These are phyloP conservation scores for Acacia acuminata DNA, from an alignment of 306 rosid genomes.

Conservation along the genomic window DNA sequence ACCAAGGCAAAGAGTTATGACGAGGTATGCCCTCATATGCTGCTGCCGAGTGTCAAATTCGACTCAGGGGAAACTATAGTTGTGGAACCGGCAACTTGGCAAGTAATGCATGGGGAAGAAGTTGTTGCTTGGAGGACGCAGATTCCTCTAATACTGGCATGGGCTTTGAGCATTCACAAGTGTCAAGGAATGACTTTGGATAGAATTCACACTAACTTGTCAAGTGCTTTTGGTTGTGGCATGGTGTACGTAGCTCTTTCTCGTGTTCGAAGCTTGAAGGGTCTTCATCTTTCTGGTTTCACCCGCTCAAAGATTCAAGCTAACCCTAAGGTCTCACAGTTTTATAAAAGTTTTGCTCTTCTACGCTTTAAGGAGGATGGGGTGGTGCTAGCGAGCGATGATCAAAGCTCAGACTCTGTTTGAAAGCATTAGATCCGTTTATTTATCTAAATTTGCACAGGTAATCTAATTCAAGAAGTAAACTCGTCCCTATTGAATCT, in stretches of 20 bases:
- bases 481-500: not conserved
- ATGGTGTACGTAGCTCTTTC: slow-evolving; percentile 63
- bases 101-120: slow-evolving; percentile 35
- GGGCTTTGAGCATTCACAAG: slow-evolving; percentile 66
- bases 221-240: slow-evolving; percentile 50
- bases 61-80: slow-evolving; percentile 41
- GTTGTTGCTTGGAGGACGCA: slow-evolving; percentile 52
- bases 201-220: slow-evolving; percentile 42
- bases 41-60: slow-evolving; percentile 48
- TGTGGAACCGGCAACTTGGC: slow-evolving; percentile 45
- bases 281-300: slow-evolving; percentile 51
- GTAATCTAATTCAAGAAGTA: not conserved
- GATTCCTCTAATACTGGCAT: slow-evolving; percentile 58
- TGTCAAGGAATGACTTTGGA: slow-evolving; percentile 68
- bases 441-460: not conserved
- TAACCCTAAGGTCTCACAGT: slow-evolving; percentile 46
- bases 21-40: slow-evolving; percentile 28
- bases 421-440: not conserved
- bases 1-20: not conserved
- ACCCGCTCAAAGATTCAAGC: slow-evolving; percentile 37
- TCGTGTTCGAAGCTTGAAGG: slow-evolving; percentile 49
- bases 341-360: slow-evolving; percentile 32
- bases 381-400: slow-evolving; percentile 3
- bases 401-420: not conserved
- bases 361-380: slow-evolving; percentile 12